Evolutionary conservation across 208 protist genomes (phyloP).

Genomic region (Novymonas esmeraldas): DNA sequence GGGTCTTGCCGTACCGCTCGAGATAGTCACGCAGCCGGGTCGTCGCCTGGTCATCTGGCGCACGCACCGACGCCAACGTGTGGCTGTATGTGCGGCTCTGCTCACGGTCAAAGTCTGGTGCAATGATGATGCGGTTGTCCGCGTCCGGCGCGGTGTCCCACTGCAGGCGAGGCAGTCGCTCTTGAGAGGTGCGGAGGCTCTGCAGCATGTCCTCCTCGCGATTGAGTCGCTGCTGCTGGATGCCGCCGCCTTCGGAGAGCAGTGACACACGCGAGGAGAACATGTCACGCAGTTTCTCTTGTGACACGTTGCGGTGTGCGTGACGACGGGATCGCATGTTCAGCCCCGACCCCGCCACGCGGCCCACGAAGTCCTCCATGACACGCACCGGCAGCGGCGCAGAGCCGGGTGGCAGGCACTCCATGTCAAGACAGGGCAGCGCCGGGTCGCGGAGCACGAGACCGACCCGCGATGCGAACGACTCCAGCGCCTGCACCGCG

Average conservation of each 20-base stretch:
- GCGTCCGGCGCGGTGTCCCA: constrained; percentile 76
- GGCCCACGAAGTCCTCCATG: constrained; percentile 32
- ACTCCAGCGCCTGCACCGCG: constrained; percentile 17
- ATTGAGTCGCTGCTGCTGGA: not conserved
- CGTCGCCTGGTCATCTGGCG: constrained; percentile 51
- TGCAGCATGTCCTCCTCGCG: constrained; percentile 22
- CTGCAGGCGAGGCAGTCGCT: constrained; percentile 38
- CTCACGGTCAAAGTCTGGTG: constrained; percentile 29
- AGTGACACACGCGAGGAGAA: not conserved
- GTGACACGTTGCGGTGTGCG: not conserved
- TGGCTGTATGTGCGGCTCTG: constrained; percentile 70
- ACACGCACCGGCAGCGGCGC: constrained; percentile 26
- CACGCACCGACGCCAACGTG: constrained; percentile 74
- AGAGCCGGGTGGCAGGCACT: constrained; percentile 18
- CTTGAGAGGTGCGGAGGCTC: constrained; percentile 23
- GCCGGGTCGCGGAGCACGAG: constrained; percentile 11
- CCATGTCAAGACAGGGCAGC: constrained; percentile 10
- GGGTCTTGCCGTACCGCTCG: constrained; percentile 82
- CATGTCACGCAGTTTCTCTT: not conserved
- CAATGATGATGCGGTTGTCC: constrained; percentile 71
- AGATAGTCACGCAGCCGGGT: constrained; percentile 79
- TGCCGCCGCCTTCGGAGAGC: constrained; percentile 4
- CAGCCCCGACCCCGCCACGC: constrained; percentile 11
- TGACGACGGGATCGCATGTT: not conserved
- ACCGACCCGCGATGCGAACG: constrained; percentile 12